Conservation (phyloP, 1,284 basidiomycete species). For the Rhodotorula sp. region DNA sequence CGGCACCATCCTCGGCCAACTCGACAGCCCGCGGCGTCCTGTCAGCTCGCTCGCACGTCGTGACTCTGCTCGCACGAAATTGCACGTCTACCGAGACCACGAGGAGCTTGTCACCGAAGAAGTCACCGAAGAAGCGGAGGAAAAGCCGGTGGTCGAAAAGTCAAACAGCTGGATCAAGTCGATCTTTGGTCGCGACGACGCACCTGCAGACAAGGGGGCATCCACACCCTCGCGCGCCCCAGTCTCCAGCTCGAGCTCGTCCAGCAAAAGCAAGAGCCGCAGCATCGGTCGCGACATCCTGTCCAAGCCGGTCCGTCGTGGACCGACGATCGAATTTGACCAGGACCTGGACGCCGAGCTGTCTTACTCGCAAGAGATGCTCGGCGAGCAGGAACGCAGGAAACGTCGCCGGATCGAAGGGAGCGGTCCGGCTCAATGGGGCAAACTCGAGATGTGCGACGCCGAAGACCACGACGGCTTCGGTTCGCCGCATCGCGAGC, state of each 20-base stretch:
- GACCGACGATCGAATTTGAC: conserved; percentile 20
- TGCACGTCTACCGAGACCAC: background rate
- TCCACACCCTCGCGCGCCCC: background rate
- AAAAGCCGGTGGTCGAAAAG: too few relatives aligned
- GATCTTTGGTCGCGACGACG: background rate
- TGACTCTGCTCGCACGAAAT: background rate
- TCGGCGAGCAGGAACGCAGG: conserved; percentile 9
- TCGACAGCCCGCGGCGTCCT: background rate
- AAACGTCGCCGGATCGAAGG: conserved; percentile 13
- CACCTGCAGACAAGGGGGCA: background rate
- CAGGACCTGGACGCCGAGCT: background rate
- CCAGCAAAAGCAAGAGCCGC: background rate
- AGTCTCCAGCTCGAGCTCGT: background rate
- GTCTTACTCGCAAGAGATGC: background rate
- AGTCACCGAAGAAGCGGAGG: background rate
- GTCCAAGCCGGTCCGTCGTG: background rate
- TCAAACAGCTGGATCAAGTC: background rate
- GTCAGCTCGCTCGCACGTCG: background rate
- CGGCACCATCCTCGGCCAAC: background rate
- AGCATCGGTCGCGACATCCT: conserved; percentile 11
- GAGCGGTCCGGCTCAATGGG: background rate
- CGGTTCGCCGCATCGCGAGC: background rate
- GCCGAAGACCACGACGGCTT: conserved; percentile 2
- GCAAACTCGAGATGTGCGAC: conserved; percentile 16
- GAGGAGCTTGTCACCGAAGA: background rate